A percentile compares a stretch with the other conserved stretches of the same genome.
These are phyloP conservation scores for Talaromyces sp. DNA, from an alignment of 2,329 filamentous ascomycete species.

Conservation along the genomic window DNA sequence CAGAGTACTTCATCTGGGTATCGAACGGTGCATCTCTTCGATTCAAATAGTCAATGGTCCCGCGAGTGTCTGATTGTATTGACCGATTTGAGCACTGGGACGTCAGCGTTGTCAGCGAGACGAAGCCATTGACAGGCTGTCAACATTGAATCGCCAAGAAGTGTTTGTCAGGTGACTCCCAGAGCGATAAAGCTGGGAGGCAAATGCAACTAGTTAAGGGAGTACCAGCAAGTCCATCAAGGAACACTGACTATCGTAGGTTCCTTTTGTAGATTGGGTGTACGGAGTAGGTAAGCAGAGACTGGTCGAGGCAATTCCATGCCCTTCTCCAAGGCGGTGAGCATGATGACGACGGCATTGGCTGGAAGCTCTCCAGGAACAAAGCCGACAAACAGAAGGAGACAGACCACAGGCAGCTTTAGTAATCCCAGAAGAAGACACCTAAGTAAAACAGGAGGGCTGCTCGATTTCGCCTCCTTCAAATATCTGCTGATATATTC, in stretches of 20 bases:
- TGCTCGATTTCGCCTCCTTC: constrained; percentile 3
- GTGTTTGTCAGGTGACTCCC: not conserved
- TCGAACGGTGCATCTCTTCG: too few relatives aligned
- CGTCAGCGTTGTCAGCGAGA: not conserved
- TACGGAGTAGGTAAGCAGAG: not conserved
- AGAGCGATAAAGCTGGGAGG: not conserved
- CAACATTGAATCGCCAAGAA: not conserved
- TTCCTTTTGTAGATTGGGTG: not conserved
- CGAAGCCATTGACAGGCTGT: not conserved
- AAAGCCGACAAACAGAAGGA: not conserved
- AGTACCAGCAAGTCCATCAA: not conserved
- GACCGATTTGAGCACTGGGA: not conserved
- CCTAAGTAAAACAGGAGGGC: not conserved
- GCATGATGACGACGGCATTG: constrained; percentile 8
- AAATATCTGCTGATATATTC: not conserved
- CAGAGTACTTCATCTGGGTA: too few relatives aligned
- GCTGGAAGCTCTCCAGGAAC: constrained; percentile 8
- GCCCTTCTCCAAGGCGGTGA: constrained; percentile 34
- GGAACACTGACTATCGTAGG: not conserved
- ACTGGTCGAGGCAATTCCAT: constrained; percentile 37
- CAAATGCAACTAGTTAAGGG: not conserved
- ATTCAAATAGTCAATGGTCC: not conserved
- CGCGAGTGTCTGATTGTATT: not conserved
- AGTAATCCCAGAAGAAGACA: constrained; percentile 5
- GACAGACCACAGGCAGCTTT: not conserved